Evolutionary conservation across 208 protist species (phyloP), one percentile per base, ranked within the genome.

Genomic region (Hexamita inflata): DNA sequence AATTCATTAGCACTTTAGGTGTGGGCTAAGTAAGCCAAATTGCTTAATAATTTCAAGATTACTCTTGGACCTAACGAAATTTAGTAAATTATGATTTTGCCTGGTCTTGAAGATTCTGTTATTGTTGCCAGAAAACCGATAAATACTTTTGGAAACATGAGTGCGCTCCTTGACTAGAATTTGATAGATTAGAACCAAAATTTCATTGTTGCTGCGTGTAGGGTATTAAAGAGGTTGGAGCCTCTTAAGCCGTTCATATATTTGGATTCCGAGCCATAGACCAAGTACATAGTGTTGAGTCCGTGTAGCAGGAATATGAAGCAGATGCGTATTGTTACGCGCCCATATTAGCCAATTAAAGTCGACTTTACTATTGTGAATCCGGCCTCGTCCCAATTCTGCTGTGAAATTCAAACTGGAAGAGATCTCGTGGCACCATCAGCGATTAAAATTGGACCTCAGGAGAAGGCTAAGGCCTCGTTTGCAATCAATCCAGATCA

Each of bases 401-500:
- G 4, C n/a, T n/a, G 30, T 15, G 64, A 70, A 38, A n/a, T 70
- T 15, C 9, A 7, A 49, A 49, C 35, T 11, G 64, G 64, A 9
- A 7, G 11, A 11, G 64, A 70, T n/a, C n/a, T 70, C 4, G n/a
- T 70, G 11, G 64, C 40, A 11, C 64, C 64, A 4, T 15, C 2
- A 49, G 26, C n/a, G 4, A 70, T 70, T 34, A 70, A 70, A 38
- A 49, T 70, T n/a, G 11, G 30, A 45, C 11, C 64, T 2, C 26
- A 70, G 38, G 11, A 7, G 38, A 70, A 70, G 38, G 38, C 64
- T 4, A 30, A 49, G 4, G 64, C 64, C 11, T n/a, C 35, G 2
- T 70, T 70, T 45, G 64, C 64, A 15, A 70, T 70, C 38, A n/a
- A 42, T 70, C 40, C 64, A n/a, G 64, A 70, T 45, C n/a, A 34